Base-by-base conservation (phyloP, 257 asterid genomes). In the Solanum boliviense region DNA sequence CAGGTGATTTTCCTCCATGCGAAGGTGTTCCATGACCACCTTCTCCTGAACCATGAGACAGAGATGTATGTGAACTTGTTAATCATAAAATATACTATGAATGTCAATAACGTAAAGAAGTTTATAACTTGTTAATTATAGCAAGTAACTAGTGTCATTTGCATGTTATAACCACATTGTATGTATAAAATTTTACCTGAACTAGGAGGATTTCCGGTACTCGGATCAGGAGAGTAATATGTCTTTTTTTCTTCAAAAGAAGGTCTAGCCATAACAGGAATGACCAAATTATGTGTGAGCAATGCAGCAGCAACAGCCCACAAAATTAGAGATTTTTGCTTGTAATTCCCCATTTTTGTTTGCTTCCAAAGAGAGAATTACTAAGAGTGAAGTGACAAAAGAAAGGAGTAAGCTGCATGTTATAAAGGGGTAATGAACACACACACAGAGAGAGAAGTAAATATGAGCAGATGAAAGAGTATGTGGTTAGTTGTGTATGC, bases 401-500 rank as follows among this genome's bases (percentile, higher is more conserved):
- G 74, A 68, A 74, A 86, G 76, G 88, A 39, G 86, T 5, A 23
- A 39, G 84, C 11, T 36, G 71, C 85, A 91, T 92, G 90, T 70
- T 92, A 91, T 70, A 86, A 86, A 86, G 88, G 88, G 29, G 44
- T 70, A 35, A 70, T 36, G 90, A 81, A 91, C 70, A 67, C 32
- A 46, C 87, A 44, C 4, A 29, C 32, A 89, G 88, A 79, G 87
- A 79, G 60, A 12, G 95, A 92, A 94, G 94, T 95, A 91, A 93
- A 92, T 94, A 91, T 84, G 89, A 91, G 90, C 96, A 91, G 98
- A 94, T 93, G 92, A 92, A 89, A 87, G 41, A 88, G 94, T 92
- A 84, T 89, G 96, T 91, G 94, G 99, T 94, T 95, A 91, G 98
- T 93, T 95, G 98, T 68, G 86, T 85, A 67, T 25, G 85, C 73